phyloP scores from a whole-genome alignment of 257 asterid genomes.

The Przewalskia tangutica region DNA sequence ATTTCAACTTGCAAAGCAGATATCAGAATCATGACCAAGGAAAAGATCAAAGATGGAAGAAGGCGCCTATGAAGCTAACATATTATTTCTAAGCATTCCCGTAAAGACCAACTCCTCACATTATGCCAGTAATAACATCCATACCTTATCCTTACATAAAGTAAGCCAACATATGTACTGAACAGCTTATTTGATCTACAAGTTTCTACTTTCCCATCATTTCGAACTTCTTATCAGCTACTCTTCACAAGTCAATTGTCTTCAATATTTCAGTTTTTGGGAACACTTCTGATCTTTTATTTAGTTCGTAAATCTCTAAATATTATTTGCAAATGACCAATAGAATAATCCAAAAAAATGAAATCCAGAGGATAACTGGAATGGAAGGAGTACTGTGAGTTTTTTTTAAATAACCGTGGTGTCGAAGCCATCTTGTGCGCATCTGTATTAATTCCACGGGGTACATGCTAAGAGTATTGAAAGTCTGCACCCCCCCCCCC shows the following conservation, averaged over 20 bases:
- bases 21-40: not conserved
- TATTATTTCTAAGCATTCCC: not conserved
- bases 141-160: not conserved
- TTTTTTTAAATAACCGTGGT: no score
- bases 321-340: not conserved
- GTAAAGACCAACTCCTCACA: not conserved
- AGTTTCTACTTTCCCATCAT: not conserved
- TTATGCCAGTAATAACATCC: not conserved
- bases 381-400: not conserved
- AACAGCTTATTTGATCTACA: not conserved
- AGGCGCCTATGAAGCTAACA: not conserved
- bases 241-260: not conserved
- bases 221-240: not conserved
- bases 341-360: not conserved
- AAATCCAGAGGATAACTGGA: not conserved
- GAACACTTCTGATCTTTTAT: not conserved
- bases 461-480: no score
- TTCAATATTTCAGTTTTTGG: not conserved
- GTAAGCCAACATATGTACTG: not conserved
- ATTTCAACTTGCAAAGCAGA: not conserved
- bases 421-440: no score
- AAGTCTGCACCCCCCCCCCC: no score
- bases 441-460: no score
- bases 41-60: not conserved
- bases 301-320: no score